Conservation (phyloP, 345 rosid genomes). For the Raphanus raphanistrum region DNA sequence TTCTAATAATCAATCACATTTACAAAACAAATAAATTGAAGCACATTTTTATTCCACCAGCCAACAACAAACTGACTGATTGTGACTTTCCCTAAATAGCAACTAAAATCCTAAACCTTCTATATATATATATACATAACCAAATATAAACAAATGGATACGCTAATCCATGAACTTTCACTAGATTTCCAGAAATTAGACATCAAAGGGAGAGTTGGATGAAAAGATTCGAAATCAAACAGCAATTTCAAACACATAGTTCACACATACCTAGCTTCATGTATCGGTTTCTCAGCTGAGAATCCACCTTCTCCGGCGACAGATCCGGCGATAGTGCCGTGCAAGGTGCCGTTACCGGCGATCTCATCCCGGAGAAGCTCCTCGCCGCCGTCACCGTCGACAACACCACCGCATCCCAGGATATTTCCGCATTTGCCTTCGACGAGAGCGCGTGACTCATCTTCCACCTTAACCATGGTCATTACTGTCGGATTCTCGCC, state of each 20-base stretch:
- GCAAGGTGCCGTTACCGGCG: slow-evolving; percentile 21
- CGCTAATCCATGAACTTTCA: not conserved
- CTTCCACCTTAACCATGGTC: slow-evolving; percentile 22
- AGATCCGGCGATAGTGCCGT: slow-evolving; percentile 39
- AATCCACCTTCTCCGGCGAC: slow-evolving; percentile 14
- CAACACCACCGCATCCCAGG: not conserved
- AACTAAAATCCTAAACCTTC: slow-evolving; percentile 16
- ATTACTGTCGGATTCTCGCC: not conserved
- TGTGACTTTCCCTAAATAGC: slow-evolving; percentile 21
- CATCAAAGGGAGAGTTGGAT: not conserved
- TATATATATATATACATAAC: not conserved
- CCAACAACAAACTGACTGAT: not conserved
- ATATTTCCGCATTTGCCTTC: not conserved
- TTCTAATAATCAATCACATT: not conserved
- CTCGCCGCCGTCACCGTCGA: slow-evolving; percentile 29
- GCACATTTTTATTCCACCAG: slow-evolving; percentile 3
- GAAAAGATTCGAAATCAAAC: slow-evolving; percentile 4
- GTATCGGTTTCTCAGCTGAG: slow-evolving; percentile 25
- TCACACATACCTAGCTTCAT: slow-evolving; percentile 37
- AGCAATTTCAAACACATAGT: slow-evolving; percentile 1
- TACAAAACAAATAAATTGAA: not conserved
- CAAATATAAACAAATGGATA: not conserved
- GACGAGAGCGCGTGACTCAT: slow-evolving; percentile 24
- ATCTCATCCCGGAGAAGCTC: slow-evolving; percentile 25
- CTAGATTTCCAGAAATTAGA: not conserved